Percentiles rank a stretch among this genome's conserved stretches.
Evolutionary conservation across 2,329 filamentous ascomycete genomes (phyloP).

Genomic region (Fusarium dimerum): DNA sequence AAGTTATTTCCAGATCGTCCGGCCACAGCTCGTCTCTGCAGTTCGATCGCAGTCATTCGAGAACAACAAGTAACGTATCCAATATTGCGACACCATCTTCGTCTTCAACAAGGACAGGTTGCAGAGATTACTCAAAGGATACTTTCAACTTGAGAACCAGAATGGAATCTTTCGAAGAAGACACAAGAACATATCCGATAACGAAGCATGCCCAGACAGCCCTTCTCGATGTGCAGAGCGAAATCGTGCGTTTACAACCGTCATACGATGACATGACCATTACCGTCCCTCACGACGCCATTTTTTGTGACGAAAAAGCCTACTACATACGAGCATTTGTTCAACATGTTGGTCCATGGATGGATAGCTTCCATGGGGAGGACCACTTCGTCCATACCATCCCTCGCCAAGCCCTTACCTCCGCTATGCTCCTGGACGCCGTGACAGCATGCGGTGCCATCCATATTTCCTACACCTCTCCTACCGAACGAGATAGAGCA

Average conservation of each 20-base stretch:
- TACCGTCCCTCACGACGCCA: constrained; percentile 52
- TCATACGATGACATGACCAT: not conserved
- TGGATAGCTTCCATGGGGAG: constrained; percentile 84
- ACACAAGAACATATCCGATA: constrained; percentile 10
- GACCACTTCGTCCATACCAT: constrained; percentile 85
- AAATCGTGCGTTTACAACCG: too few species aligned
- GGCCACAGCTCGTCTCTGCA: not conserved
- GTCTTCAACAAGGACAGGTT: constrained; percentile 13
- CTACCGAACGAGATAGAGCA: constrained; percentile 75
- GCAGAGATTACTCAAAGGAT: constrained; percentile 10
- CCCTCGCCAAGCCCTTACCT: constrained; percentile 79
- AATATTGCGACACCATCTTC: constrained; percentile 27
- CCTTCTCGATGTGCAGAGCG: too few species aligned
- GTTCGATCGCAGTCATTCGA: not conserved
- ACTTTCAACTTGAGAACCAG: constrained; percentile 29
- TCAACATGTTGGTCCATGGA: constrained; percentile 88
- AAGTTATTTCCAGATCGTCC: not conserved
- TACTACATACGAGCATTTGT: constrained; percentile 92
- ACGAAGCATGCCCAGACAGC: too few species aligned
- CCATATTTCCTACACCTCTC: constrained; percentile 72
- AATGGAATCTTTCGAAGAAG: constrained; percentile 35
- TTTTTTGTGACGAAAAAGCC: constrained; percentile 76
- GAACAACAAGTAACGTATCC: constrained; percentile 17
- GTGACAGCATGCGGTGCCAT: constrained; percentile 86
- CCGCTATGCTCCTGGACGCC: constrained; percentile 87